Base-by-base conservation (phyloP, 192 early-diverging fungal species). In the Gryganskiella cystojenkinii region DNA sequence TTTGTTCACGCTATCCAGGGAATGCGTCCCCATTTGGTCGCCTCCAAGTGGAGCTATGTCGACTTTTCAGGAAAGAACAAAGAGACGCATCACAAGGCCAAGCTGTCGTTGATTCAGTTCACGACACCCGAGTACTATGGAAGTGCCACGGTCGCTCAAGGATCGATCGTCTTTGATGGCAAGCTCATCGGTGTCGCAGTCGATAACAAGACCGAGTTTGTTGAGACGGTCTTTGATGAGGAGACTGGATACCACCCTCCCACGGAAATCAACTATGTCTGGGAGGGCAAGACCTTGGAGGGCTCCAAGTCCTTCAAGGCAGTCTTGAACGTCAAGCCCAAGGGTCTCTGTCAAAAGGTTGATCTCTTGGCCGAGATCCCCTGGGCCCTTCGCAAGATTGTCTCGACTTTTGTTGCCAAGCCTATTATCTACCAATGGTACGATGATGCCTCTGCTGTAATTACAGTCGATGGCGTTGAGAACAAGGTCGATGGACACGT, bases 361-460 rank as follows among this genome's bases (percentile, higher is more conserved):
- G 96, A 99, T 79, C 87, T 97, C 15, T 81, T 99, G 40, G 80
- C 86, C n/a, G 95, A 95, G 71, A 88, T 99, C 75, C 96, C 97
- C 17, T 99, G 88, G 80, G 81, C 97, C 43, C 54, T 99, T n/a
- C 88, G 92, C 50, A 95, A 93, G 64, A 74, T 97, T 45, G 93
- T 99, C 14, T 62, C 67, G 25, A 92, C 95, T 0, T 90, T 97
- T 65, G 91, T 99, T 31, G 95, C 95, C 22, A 93, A 94, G 63
- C 97, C 97, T 35, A 98, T 91, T 65, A 87, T 95, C 34, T 99
- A 96, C 80, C 95, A 99, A 80, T 96, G 96, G 91, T 89, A 92
- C 56, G 91, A 95, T 56, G 88, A 90, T 34, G 90, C 90, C 3
- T 82, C 81, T 10, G 91, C 91, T 42, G 85, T 88, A 47, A 82